Evolutionary conservation across 306 rosid species (phyloP).

Genomic region (Abrus precatorius): DNA sequence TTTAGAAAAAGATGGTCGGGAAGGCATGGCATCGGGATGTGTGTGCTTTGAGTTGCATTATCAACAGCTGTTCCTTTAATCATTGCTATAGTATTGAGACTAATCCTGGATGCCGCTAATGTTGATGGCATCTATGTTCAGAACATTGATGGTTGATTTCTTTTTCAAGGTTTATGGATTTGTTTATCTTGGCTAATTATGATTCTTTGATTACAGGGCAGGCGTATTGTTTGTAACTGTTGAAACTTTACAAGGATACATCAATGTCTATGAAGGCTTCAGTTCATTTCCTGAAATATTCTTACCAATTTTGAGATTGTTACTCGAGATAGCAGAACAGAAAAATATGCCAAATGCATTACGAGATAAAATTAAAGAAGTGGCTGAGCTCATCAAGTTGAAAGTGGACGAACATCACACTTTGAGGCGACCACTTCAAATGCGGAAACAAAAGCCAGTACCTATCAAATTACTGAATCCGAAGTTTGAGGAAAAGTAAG

Average conservation of each 20-base stretch:
- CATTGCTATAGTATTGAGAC: background rate
- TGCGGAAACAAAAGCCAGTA: constrained; percentile 89
- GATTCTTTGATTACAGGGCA: constrained; percentile 64
- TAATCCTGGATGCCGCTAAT: constrained; percentile 17
- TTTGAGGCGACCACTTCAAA: constrained; percentile 78
- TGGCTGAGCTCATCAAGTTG: constrained; percentile 62
- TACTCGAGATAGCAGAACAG: constrained; percentile 66
- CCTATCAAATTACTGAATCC: constrained; percentile 85
- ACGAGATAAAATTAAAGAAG: constrained; percentile 61
- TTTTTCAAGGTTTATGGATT: constrained; percentile 28
- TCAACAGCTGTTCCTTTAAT: constrained; percentile 24
- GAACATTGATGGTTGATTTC: constrained; percentile 5
- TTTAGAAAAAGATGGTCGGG: background rate
- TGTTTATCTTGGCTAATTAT: constrained; percentile 37
- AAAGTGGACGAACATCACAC: constrained; percentile 63
- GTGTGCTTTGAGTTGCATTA: background rate
- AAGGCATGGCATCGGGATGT: background rate
- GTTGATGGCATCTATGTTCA: constrained; percentile 2
- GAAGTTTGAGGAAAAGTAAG: constrained; percentile 86
- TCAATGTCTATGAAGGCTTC: constrained; percentile 61
- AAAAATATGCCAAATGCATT: constrained; percentile 62
- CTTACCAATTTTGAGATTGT: constrained; percentile 63
- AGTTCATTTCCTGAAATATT: constrained; percentile 89
- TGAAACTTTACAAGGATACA: constrained; percentile 76
- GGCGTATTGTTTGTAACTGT: constrained; percentile 64